Evolutionary conservation across 805 yeast genomes (phyloP).

Genomic region (Osmozyma mogii): DNA sequence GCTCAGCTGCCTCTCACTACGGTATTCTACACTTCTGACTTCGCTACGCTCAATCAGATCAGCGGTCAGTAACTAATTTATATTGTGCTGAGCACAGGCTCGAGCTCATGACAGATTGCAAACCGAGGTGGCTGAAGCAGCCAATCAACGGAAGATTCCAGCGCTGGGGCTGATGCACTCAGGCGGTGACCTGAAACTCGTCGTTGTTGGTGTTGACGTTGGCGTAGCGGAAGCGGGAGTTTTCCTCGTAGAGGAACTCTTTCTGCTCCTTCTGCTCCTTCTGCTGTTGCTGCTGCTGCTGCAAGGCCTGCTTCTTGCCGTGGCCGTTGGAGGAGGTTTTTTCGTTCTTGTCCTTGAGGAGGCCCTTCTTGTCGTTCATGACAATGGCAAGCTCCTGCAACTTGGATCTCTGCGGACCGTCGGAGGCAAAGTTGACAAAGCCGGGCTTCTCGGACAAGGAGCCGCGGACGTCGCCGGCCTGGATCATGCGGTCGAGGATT

Average conservation of each 20-base stretch:
- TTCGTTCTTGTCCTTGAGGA: conserved; percentile 78
- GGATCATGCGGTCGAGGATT: conserved; percentile 67
- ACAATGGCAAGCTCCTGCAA: conserved; percentile 83
- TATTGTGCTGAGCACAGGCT: too few species aligned
- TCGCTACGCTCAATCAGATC: too few species aligned
- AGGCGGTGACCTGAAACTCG: conserved; percentile 27
- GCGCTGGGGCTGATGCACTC: too few species aligned
- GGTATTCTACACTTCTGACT: too few species aligned
- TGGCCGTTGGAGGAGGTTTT: conserved; percentile 74
- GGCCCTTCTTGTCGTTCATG: conserved; percentile 72
- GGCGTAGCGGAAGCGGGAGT: conserved; percentile 37
- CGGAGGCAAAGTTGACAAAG: conserved; percentile 55
- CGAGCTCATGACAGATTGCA: too few species aligned
- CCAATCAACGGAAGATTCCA: too few species aligned
- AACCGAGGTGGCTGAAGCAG: too few species aligned
- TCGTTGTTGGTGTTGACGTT: conserved; percentile 36
- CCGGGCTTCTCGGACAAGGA: conserved; percentile 57
- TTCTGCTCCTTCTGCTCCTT: conserved; percentile 21
- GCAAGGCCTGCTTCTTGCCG: conserved; percentile 30
- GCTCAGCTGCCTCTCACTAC: too few species aligned
- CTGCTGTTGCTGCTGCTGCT: conserved; percentile 32
- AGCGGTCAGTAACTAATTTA: too few species aligned
- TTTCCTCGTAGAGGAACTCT: conserved; percentile 28
- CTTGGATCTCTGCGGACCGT: conserved; percentile 72
- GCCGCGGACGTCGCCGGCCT: conserved; percentile 70